Evolutionary conservation across 2,329 filamentous ascomycete species (phyloP).

Genomic region (Aspergillus flavus): DNA sequence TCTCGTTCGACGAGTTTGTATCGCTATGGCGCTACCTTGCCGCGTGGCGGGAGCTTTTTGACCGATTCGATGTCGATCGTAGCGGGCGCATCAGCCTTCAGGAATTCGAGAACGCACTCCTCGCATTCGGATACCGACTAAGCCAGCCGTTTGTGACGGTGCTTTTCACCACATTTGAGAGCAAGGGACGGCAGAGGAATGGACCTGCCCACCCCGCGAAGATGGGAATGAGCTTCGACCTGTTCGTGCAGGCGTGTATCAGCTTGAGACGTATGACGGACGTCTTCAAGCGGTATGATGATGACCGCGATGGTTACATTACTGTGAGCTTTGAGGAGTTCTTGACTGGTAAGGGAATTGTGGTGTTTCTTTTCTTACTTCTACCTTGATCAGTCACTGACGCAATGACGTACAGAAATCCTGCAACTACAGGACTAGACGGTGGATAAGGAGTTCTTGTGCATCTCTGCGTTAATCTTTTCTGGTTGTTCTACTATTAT

Average conservation of each 20-base stretch:
- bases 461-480: not conserved
- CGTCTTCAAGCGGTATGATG: constrained; percentile 98
- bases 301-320: constrained; percentile 92
- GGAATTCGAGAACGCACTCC: constrained; percentile 87
- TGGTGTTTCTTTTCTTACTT: not conserved
- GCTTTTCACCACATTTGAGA: constrained; percentile 88
- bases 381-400: not conserved
- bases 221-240: constrained; percentile 83
- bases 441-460: constrained; percentile 3
- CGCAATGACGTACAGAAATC: constrained; percentile 29
- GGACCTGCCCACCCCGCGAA: constrained; percentile 30
- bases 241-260: constrained; percentile 98
- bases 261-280: constrained; percentile 98
- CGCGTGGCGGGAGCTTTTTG: constrained; percentile 91
- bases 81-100: constrained; percentile 81
- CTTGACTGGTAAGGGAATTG: constrained; percentile 57
- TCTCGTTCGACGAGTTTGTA: constrained; percentile 95
- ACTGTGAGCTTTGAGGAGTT: constrained; percentile 83
- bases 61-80: constrained; percentile 87
- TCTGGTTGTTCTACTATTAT: not conserved
- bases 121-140: constrained; percentile 91
- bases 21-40: constrained; percentile 95
- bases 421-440: constrained; percentile 40
- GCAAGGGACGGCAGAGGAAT: constrained; percentile 45
- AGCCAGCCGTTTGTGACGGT: constrained; percentile 80